Conservation (phyloP, 1,284 basidiomycete genomes). For the Fomitopsis schrenkii region DNA sequence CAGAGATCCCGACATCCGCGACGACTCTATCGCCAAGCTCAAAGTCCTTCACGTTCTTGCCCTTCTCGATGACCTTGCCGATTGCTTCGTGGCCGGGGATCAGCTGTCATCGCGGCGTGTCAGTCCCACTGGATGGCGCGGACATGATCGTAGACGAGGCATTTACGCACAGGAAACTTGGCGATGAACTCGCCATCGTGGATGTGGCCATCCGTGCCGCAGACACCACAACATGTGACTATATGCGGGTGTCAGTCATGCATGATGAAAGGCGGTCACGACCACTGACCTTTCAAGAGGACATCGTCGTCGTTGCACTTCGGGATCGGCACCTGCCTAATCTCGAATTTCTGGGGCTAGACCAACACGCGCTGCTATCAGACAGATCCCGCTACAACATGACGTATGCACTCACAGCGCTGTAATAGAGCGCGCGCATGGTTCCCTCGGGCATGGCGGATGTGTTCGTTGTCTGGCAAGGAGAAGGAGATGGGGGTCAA, state of each 20-base stretch:
- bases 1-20: constrained; percentile 47
- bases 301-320: constrained; percentile 46
- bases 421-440: constrained; percentile 40
- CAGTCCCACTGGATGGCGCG: constrained; percentile 9
- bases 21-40: constrained; percentile 53
- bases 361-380: not conserved
- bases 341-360: constrained; percentile 32
- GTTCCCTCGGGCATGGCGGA: constrained; percentile 37
- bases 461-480: not conserved
- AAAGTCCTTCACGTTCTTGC: constrained; percentile 52
- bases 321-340: constrained; percentile 38
- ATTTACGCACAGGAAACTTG: constrained; percentile 40
- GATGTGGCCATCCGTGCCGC: constrained; percentile 49
- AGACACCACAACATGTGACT: constrained; percentile 29
- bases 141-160: not conserved
- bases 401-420: constrained; percentile 23
- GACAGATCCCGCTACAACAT: constrained; percentile 2
- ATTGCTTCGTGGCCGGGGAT: constrained; percentile 60
- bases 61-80: constrained; percentile 46
- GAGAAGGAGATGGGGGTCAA: constrained; percentile 6
- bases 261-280: not conserved
- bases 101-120: constrained; percentile 28
- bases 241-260: constrained; percentile 1
- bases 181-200: constrained; percentile 59
- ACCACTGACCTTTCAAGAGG: constrained; percentile 43